Conservation (phyloP, 1,284 basidiomycete genomes). For the Tilletia caries region DNA sequence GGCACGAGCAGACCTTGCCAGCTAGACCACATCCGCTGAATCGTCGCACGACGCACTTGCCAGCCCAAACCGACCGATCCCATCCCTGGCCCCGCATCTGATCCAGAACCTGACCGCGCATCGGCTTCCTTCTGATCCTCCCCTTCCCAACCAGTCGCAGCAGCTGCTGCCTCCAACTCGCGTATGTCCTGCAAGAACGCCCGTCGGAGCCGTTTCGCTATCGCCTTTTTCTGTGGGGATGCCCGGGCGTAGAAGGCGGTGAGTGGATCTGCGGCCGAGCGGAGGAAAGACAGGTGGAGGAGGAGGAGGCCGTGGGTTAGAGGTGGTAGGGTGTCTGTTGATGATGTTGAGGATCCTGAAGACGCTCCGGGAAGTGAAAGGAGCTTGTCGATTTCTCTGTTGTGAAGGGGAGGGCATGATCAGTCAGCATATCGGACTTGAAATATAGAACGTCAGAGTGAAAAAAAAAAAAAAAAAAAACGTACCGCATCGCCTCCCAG, state of each 20-base stretch:
- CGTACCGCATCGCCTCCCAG: constrained; percentile 56
- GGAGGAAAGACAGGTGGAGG: constrained; percentile 67
- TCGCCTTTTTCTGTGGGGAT: constrained; percentile 34
- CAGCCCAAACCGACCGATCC: constrained; percentile 12
- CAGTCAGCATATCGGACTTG: not conserved
- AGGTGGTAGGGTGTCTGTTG: constrained; percentile 47
- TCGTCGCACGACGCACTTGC: constrained; percentile 56
- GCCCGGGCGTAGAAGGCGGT: constrained; percentile 8
- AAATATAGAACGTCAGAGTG: not conserved
- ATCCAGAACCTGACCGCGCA: constrained; percentile 61
- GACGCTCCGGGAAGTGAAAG: constrained; percentile 44
- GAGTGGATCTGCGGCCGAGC: constrained; percentile 59
- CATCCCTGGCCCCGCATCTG: constrained; percentile 54
- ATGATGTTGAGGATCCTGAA: constrained; percentile 20
- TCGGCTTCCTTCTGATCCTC: constrained; percentile 58
- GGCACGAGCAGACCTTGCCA: constrained; percentile 65
- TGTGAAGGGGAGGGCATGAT: not conserved
- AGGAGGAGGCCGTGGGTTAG: constrained; percentile 70
- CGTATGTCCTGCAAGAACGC: constrained; percentile 80
- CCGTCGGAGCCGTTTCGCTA: constrained; percentile 60
- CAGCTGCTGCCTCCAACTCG: constrained; percentile 65
- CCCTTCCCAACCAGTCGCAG: constrained; percentile 39
- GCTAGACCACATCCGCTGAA: constrained; percentile 85
- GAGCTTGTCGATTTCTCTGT: constrained; percentile 54
- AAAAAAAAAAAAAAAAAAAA: no score